A percentile compares a stretch with the other conserved stretches of the same genome.
Evolutionary conservation across 805 yeast genomes (phyloP).

Genomic region (Zygosaccharomyces kombuchaensis): DNA sequence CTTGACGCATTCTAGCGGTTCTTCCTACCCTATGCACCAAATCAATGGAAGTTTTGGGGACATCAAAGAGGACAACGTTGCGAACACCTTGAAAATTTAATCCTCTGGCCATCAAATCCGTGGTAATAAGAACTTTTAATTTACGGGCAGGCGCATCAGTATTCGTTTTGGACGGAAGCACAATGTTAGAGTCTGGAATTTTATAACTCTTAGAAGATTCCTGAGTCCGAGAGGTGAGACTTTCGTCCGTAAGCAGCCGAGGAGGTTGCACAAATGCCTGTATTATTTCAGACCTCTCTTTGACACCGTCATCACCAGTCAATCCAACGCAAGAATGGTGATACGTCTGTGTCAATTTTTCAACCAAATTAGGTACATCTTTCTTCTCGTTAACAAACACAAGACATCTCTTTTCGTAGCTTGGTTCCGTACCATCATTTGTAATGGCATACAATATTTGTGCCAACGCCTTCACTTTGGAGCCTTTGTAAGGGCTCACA

Average conservation of each 20-base stretch:
- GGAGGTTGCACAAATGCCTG: constrained; percentile 64
- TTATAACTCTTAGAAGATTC: constrained; percentile 7
- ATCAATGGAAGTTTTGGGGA: constrained; percentile 82
- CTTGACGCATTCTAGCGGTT: constrained; percentile 86
- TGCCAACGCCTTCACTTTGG: constrained; percentile 77
- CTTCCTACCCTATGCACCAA: constrained; percentile 89
- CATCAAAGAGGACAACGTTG: constrained; percentile 77
- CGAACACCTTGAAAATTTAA: constrained; percentile 77
- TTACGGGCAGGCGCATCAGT: neutral
- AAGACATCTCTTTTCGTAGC: constrained; percentile 70
- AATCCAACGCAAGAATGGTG: constrained; percentile 61
- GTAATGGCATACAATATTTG: constrained; percentile 84
- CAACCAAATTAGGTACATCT: constrained; percentile 56
- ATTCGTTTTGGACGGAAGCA: constrained; percentile 11
- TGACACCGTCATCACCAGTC: constrained; percentile 59
- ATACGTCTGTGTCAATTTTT: constrained; percentile 44
- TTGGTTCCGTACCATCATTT: constrained; percentile 76
- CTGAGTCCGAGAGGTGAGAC: constrained; percentile 2
- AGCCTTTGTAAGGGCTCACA: constrained; percentile 75
- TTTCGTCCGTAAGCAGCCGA: constrained; percentile 35
- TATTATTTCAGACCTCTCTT: constrained; percentile 55
- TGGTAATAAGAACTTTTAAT: constrained; percentile 72
- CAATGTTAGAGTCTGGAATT: constrained; percentile 37
- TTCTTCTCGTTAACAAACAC: constrained; percentile 79
- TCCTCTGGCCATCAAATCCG: constrained; percentile 89